Evolutionary conservation across 1,139 yeast species (phyloP).

Genomic region (Diutina ranongensis): DNA sequence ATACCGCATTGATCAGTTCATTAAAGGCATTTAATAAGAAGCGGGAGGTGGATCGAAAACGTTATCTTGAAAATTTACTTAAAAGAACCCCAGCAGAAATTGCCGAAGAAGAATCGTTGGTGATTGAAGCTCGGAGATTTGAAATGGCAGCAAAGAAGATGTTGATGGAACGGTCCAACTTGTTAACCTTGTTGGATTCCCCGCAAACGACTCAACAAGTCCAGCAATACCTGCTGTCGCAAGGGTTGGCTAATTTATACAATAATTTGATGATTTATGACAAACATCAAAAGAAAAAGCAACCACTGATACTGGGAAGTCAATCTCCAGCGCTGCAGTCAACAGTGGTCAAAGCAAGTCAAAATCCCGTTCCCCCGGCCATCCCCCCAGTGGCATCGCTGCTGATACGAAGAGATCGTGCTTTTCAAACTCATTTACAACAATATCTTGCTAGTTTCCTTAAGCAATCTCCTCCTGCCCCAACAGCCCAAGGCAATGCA

Average conservation of each 20-base stretch:
- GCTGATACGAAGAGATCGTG: slow-evolving; percentile 37
- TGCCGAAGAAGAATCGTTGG: slow-evolving; percentile 92
- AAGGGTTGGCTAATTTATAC: slow-evolving; percentile 80
- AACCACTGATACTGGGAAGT: slow-evolving; percentile 11
- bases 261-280: slow-evolving; percentile 71
- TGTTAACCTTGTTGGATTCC: slow-evolving; percentile 71
- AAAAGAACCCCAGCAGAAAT: slow-evolving; percentile 90
- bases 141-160: slow-evolving; percentile 90
- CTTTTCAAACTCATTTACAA: slow-evolving; percentile 41
- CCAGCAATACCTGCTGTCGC: slow-evolving; percentile 72
- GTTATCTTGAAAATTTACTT: slow-evolving; percentile 63
- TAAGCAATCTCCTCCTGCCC: slow-evolving; percentile 20
- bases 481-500: slow-evolving; percentile 22
- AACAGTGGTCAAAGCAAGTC: slow-evolving; percentile 8
- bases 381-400: slow-evolving; percentile 48
- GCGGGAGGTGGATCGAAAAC: slow-evolving; percentile 69
- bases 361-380: slow-evolving; percentile 49
- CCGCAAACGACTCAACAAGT: slow-evolving; percentile 76
- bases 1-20: slow-evolving; percentile 37
- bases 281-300: slow-evolving; percentile 38
- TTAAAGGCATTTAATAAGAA: slow-evolving; percentile 46
- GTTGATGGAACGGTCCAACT: slow-evolving; percentile 69
- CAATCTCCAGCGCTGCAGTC: slow-evolving; percentile 4
- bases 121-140: slow-evolving; percentile 84
- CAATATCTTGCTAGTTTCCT: slow-evolving; percentile 28